Conservation (phyloP, 139 green algal genomes). For the Pleodorina starrii region DNA sequence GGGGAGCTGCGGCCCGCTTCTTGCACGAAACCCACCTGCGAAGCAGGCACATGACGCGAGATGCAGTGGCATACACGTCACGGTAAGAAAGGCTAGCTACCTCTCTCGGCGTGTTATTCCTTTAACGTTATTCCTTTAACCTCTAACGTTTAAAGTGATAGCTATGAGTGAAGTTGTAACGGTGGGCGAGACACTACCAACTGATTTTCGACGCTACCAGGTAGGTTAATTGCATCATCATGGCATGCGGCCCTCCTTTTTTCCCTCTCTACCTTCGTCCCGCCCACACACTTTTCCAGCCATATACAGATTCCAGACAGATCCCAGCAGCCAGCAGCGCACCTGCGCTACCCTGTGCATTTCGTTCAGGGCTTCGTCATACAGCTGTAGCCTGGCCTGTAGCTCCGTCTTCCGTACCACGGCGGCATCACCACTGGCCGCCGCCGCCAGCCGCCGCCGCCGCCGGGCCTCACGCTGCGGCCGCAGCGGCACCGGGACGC, state of each 20-base stretch:
- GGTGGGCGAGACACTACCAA: too few species aligned
- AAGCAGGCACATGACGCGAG: not conserved
- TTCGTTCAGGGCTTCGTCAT: conserved; percentile 3
- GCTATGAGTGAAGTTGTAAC: too few species aligned
- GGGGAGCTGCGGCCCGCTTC: too few species aligned
- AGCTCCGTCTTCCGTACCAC: not conserved
- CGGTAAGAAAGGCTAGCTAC: not conserved
- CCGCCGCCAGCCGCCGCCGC: not conserved
- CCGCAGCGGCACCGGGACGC: not conserved
- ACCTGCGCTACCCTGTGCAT: conserved; percentile 11
- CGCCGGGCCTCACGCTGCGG: not conserved
- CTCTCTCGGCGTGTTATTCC: not conserved
- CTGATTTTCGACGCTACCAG: too few species aligned
- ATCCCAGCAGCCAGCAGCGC: not conserved
- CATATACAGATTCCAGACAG: too few species aligned
- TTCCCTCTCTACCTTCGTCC: too few species aligned
- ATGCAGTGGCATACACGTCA: not conserved
- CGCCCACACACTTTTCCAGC: too few species aligned
- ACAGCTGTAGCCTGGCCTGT: not conserved
- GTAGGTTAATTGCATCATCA: too few species aligned
- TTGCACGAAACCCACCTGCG: not conserved
- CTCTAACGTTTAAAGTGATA: too few species aligned
- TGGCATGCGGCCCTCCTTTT: too few species aligned
- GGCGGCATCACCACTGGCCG: not conserved
- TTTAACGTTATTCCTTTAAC: too few species aligned